Conservation (phyloP, 1,284 basidiomycete species). For the Cutaneotrichosporon sp. region DNA sequence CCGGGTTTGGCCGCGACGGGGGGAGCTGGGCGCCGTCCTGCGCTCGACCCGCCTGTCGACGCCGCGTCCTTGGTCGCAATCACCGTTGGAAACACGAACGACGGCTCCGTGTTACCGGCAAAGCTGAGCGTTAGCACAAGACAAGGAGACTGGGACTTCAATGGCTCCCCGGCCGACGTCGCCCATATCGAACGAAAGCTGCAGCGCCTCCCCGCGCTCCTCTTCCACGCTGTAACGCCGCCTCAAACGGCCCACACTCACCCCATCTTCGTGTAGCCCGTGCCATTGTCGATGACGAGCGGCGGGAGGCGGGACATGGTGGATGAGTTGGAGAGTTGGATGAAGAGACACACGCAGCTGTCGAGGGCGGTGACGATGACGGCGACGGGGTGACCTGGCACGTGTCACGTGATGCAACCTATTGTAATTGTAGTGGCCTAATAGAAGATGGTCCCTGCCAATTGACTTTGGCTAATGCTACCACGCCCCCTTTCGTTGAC, state of each 20-base stretch:
- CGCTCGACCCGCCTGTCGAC: constrained; percentile 50
- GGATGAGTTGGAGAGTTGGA: constrained; percentile 12
- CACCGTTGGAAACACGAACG: constrained; percentile 95
- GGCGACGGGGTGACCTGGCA: not conserved
- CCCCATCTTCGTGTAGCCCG: constrained; percentile 97
- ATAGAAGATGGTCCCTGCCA: not conserved
- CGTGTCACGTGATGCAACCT: not conserved
- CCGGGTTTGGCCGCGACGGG: constrained; percentile 68
- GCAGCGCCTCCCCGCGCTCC: too few relatives aligned
- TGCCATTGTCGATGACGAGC: constrained; percentile 96
- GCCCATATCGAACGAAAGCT: too few relatives aligned
- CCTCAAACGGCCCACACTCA: constrained; percentile 52
- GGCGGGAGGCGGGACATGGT: constrained; percentile 75
- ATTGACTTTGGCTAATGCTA: not conserved
- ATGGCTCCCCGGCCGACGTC: not conserved
- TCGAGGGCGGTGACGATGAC: not conserved
- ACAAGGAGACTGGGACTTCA: not conserved
- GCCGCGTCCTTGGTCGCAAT: constrained; percentile 68
- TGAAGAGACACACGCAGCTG: constrained; percentile 1
- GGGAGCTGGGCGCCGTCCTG: constrained; percentile 49
- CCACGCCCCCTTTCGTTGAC: too few relatives aligned
- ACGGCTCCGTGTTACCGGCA: constrained; percentile 97
- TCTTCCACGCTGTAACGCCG: too few relatives aligned
- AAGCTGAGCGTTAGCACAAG: constrained; percentile 60
- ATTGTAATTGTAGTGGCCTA: not conserved